phyloP scores from a whole-genome alignment of 768 basidiomycete genomes.

The Macrolepiota dolichaula region DNA sequence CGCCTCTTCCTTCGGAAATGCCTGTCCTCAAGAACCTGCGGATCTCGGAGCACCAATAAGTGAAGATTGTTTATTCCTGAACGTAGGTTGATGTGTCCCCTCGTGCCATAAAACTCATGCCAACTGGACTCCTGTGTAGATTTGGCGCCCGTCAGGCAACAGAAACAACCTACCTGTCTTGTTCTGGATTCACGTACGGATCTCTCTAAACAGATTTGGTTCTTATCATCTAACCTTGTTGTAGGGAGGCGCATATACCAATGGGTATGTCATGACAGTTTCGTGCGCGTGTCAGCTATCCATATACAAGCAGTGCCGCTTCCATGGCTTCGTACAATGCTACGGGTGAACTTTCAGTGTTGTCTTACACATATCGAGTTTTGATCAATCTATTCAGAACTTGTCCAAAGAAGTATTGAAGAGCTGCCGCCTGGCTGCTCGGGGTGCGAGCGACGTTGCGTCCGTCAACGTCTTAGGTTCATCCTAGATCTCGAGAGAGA shows the following conservation, averaged over 20 bases:
- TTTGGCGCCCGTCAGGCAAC: slow-evolving; percentile 29
- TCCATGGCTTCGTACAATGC: slow-evolving; percentile 38
- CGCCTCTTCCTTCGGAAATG: slow-evolving; percentile 50
- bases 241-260: slow-evolving; percentile 50
- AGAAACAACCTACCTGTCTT: slow-evolving; percentile 33
- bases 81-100: slow-evolving; percentile 29
- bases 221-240: not conserved
- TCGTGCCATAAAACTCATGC: not conserved
- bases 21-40: slow-evolving; percentile 49
- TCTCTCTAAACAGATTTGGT: not conserved
- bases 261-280: slow-evolving; percentile 25
- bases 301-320: slow-evolving; percentile 30
- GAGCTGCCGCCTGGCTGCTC: no score
- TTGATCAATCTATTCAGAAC: slow-evolving; percentile 26
- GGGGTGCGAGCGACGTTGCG: no score
- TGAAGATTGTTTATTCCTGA: slow-evolving; percentile 56
- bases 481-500: no score
- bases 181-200: slow-evolving; percentile 32
- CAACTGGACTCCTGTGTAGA: slow-evolving; percentile 17
- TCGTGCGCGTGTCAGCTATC: no score
- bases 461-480: no score
- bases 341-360: no score
- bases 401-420: slow-evolving; percentile 50
- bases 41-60: slow-evolving; percentile 39
- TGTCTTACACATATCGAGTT: not conserved